Base-by-base conservation (phyloP, 768 basidiomycete genomes). In the Hemileccinum impolitum region DNA sequence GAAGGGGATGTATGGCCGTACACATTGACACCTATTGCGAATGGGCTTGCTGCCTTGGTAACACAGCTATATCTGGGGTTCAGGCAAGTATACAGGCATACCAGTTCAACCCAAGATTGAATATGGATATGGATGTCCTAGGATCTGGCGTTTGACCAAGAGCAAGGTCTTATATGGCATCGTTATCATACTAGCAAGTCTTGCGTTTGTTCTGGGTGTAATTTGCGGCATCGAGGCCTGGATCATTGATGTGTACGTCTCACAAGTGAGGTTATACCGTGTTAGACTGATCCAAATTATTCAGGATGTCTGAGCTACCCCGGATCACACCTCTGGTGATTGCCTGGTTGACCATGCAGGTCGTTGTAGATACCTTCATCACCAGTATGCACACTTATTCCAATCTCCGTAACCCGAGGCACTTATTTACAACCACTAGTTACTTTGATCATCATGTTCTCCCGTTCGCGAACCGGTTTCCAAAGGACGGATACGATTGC, bases 401-500 rank as follows among this genome's bases (percentile, higher is more conserved):
- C 1, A n/a, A 3, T 14, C 2, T 21, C 13, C 11, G 15, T 21
- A 14, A 6, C 14, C 21, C 1, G 23, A 5, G 6, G 5, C 19
- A 10, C 25, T 12, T 50, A 34, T 12, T 21, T 1, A 14, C n/a
- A 18, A 14, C 12, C 15, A n/a, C 21, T 66, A 57, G 65, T 60
- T 8, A 57, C 54, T 3, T 40, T 57, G 25, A 55, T 44, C 21
- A 58, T 58, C 42, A 60, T 74, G 23, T 66, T 77, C 40, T 53
- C 58, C 50, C 72, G 71, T 41, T 72, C 72, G 6, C 69, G 74
- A 45, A 81, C 79, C 14, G 79, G 81, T 15, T 77, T 79, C 62
- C 66, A 65, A 14, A 73, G 65, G 53, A 81, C 75, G 5, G 78
- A 82, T 53, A 75, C 70, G 0, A 69, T 79, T 47, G 75, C 80